A percentile compares a stretch with the other conserved stretches of the same genome.
Conservation (phyloP, 2,329 filamentous ascomycete species). For the Fusarium sp. region DNA sequence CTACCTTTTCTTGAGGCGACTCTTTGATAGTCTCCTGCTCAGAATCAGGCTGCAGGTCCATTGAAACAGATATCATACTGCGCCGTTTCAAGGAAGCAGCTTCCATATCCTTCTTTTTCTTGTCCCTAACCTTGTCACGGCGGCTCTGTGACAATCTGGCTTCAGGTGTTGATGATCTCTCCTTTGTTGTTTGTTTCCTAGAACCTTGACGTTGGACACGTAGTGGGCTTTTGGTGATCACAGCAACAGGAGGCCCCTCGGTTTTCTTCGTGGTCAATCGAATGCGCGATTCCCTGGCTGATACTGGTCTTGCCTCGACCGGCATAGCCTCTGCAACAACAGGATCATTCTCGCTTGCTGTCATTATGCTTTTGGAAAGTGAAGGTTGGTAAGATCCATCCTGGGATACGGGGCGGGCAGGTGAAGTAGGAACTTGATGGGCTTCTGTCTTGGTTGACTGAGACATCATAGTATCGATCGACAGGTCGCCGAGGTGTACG, state of each 20-base stretch:
- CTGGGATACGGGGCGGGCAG: slow-evolving; percentile 5
- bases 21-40: slow-evolving; percentile 1
- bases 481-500: slow-evolving; percentile 29
- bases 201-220: slow-evolving; percentile 1
- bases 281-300: slow-evolving; percentile 19
- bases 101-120: slow-evolving; percentile 53
- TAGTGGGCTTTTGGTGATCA: slow-evolving; percentile 37
- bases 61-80: slow-evolving; percentile 9
- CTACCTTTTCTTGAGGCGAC: background rate
- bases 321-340: slow-evolving; percentile 20
- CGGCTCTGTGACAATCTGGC: slow-evolving; percentile 43
- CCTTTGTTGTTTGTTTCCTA: background rate
- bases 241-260: slow-evolving; percentile 21
- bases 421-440: slow-evolving; percentile 2
- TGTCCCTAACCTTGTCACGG: slow-evolving; percentile 50
- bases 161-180: slow-evolving; percentile 18
- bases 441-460: slow-evolving; percentile 10
- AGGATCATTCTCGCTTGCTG: slow-evolving; percentile 26
- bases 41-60: background rate
- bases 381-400: slow-evolving; percentile 20
- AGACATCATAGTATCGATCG: slow-evolving; percentile 42
- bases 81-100: slow-evolving; percentile 40
- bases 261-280: slow-evolving; percentile 10
- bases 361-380: slow-evolving; percentile 34
- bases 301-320: slow-evolving; percentile 14